Conservation (phyloP, 2,329 filamentous ascomycete genomes). For the Colletotrichum phormii region DNA sequence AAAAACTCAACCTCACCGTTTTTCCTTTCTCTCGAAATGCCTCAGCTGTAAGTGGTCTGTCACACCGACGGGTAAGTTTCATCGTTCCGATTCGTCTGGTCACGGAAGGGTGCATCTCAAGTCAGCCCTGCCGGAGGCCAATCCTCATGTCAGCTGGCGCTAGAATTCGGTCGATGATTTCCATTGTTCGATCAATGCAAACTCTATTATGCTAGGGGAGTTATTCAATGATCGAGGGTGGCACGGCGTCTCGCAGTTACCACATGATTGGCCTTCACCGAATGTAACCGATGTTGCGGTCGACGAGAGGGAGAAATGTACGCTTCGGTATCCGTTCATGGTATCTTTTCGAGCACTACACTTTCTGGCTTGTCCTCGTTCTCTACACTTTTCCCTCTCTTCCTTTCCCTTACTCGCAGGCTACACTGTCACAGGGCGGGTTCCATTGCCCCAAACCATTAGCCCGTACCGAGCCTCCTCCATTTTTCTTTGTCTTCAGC, state of each 20-base stretch:
- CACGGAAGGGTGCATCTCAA: not conserved
- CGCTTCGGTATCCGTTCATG: slow-evolving; percentile 33
- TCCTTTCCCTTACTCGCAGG: not conserved
- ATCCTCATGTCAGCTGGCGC: slow-evolving; percentile 17
- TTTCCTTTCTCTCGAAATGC: not conserved
- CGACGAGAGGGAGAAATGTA: slow-evolving; percentile 10
- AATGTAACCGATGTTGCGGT: not conserved
- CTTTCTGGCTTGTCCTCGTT: slow-evolving; percentile 1
- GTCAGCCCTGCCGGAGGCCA: slow-evolving; percentile 5
- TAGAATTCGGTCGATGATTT: slow-evolving; percentile 3
- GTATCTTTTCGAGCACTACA: slow-evolving; percentile 22
- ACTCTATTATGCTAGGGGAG: slow-evolving; percentile 17
- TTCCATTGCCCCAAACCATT: not conserved
- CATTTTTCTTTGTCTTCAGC: slow-evolving; percentile 16
- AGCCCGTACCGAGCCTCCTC: slow-evolving; percentile 5
- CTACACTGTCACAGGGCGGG: slow-evolving; percentile 9
- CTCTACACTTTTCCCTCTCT: not conserved
- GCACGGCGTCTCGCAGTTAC: not conserved
- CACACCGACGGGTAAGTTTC: slow-evolving; percentile 10
- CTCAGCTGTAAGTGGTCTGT: not conserved
- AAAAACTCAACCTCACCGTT: no score
- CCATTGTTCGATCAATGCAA: slow-evolving; percentile 20
- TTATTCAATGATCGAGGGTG: not conserved
- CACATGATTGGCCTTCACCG: slow-evolving; percentile 4
- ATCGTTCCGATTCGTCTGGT: slow-evolving; percentile 26